Evolutionary conservation across 2,329 filamentous ascomycete species (phyloP).

Genomic region (Thelonectria discophora): DNA sequence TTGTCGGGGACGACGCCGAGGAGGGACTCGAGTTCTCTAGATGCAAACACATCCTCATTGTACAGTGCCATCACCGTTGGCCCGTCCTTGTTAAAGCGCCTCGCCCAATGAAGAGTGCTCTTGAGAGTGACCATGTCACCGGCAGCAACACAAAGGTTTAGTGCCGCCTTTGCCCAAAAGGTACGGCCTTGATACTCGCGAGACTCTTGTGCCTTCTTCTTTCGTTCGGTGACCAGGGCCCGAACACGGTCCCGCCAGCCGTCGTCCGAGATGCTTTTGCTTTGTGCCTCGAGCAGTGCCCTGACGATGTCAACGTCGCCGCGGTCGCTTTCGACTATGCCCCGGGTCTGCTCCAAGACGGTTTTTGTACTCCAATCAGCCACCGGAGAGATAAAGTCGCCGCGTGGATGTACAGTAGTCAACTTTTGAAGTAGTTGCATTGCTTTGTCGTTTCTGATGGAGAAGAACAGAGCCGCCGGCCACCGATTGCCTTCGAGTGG

Average conservation of each 20-base stretch:
- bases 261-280: constrained; percentile 8
- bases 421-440: constrained; percentile 31
- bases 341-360: constrained; percentile 22
- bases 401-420: constrained; percentile 20
- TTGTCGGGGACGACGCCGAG: constrained; percentile 27
- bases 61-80: constrained; percentile 31
- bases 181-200: constrained; percentile 34
- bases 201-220: constrained; percentile 34
- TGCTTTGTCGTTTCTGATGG: constrained; percentile 21
- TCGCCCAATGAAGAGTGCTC: constrained; percentile 41
- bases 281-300: constrained; percentile 26
- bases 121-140: constrained; percentile 36
- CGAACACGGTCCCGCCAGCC: constrained; percentile 30
- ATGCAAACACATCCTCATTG: constrained; percentile 4
- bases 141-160: constrained; percentile 41
- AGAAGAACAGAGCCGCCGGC: constrained; percentile 30
- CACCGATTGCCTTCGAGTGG: constrained; percentile 11
- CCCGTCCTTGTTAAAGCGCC: constrained; percentile 44
- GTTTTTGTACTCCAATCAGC: not conserved
- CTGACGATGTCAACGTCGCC: constrained; percentile 30
- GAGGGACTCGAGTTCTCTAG: constrained; percentile 33
- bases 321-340: not conserved
- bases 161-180: constrained; percentile 41
- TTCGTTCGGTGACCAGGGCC: constrained; percentile 33
- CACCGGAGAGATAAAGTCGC: constrained; percentile 25